Base-by-base conservation (phyloP, 2,329 filamentous ascomycete genomes). In the Nigrospora sphaerica region DNA sequence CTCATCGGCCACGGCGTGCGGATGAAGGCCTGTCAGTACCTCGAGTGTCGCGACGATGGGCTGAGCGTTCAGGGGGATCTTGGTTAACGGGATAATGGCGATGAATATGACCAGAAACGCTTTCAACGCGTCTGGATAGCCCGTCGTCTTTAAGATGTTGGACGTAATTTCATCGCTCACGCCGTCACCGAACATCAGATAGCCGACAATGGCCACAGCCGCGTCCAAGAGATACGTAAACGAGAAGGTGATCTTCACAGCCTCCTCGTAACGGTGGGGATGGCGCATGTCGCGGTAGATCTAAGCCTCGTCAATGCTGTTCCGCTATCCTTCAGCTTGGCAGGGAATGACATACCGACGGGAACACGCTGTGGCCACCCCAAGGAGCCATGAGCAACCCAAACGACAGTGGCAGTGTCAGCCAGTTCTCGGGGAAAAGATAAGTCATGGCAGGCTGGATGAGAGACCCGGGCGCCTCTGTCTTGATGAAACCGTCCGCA, bases 111-210 rank as follows among this genome's bases (percentile, higher is more conserved):
- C 89, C 64, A 96, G 86, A 54, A 92, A 72, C 40, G 92, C 68
- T n/a, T 83, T 88, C 36, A 95, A 66, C 1, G 72, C 75, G 12
- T 78, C 70, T 1, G 92, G 88, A 61, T 95, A 96, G 45, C 84
- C 85, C 6, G 75, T 66, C 1, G 81, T 85, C 44, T 77, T 73
- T 53, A 97, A 79, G 49, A 98, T 85, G 67, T 95, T 97, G 58
- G 86, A 85, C 0, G 93, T 96, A 62, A 97, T 84, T 64, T 95
- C 89, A 52, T 95, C 91, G 47, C 77, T 78, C 45, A 95, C 88
- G n/a, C 72, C 77, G 55, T 95, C 87, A 50, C 92, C 92, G 64
- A 96, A 98, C 92, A 98, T 97, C 53, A 96, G 75, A 48, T 93
- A 78, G 35, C 93, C 92, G 12, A 87, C 80, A 39, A 93, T 78